phyloP scores from a whole-genome alignment of 768 basidiomycete genomes.

The Lactifluus subvellereus region DNA sequence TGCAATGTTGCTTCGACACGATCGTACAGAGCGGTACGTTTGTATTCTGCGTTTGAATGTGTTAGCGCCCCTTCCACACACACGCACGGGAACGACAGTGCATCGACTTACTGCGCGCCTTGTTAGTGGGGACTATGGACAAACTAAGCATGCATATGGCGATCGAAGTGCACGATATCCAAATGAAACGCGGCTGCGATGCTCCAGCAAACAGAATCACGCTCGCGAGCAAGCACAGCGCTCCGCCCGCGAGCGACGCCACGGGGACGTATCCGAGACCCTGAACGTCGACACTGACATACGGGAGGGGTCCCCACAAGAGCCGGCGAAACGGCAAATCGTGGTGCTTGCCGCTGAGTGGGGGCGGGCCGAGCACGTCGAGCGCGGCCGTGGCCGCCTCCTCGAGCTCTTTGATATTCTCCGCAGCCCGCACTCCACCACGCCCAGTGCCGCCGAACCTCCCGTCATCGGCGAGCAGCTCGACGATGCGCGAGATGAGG shows the following conservation, averaged over 20 bases:
- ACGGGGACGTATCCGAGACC: constrained; percentile 12
- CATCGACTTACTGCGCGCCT: neutral
- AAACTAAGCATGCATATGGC: neutral
- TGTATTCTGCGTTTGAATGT: constrained; percentile 2
- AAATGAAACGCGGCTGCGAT: constrained; percentile 10
- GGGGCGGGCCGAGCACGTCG: neutral
- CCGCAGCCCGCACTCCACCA: neutral
- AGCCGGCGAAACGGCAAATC: neutral
- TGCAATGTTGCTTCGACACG: constrained; percentile 11
- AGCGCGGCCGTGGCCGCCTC: constrained; percentile 1
- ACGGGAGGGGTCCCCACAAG: neutral
- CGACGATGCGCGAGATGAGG: constrained; percentile 1
- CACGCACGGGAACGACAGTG: neutral
- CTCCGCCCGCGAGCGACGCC: constrained; percentile 4
- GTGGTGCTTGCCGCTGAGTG: neutral
- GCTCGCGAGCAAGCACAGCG: constrained; percentile 13
- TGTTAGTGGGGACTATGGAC: neutral
- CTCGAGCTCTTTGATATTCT: neutral
- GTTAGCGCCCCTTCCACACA: neutral
- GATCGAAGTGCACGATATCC: constrained; percentile 13
- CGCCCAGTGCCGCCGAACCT: neutral
- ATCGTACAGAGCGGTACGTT: constrained; percentile 7
- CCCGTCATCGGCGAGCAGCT: constrained; percentile 7
- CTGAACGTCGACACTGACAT: neutral
- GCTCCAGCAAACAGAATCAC: constrained; percentile 10